Conservation (phyloP, 108 stramenopile genomes). For the Bacterosira constricta region DNA sequence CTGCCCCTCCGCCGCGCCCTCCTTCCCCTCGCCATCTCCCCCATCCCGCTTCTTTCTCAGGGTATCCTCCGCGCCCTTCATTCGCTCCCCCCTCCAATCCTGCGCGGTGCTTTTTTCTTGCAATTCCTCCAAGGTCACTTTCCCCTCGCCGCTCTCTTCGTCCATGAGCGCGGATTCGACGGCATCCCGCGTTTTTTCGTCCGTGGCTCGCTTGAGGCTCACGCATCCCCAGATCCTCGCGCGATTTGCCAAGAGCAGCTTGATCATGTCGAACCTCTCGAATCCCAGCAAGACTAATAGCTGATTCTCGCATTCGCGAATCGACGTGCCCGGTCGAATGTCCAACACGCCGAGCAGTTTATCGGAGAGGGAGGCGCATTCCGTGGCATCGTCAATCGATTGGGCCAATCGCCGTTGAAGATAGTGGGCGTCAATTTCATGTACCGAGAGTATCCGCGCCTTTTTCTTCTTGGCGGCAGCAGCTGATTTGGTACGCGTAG, state of each 20-base stretch:
- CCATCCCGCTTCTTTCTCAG: constrained; percentile 54
- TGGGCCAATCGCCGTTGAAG: constrained; percentile 89
- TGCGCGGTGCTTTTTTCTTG: constrained; percentile 73
- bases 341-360: constrained; percentile 81
- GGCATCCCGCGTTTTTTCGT: constrained; percentile 78
- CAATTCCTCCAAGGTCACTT: constrained; percentile 83
- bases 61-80: constrained; percentile 66
- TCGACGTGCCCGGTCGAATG: constrained; percentile 26
- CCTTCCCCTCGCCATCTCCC: constrained; percentile 40
- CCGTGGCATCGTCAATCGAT: constrained; percentile 90
- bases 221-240: constrained; percentile 91
- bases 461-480: constrained; percentile 14
- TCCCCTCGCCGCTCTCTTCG: constrained; percentile 87
- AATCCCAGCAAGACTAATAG: constrained; percentile 93
- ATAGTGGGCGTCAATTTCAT: constrained; percentile 97
- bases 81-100: constrained; percentile 82
- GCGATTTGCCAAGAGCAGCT: constrained; percentile 89
- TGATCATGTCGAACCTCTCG: constrained; percentile 96
- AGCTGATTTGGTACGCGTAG: constrained; percentile 15
- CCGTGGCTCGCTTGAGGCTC: constrained; percentile 90
- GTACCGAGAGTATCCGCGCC: constrained; percentile 80
- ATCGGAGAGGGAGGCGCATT: constrained; percentile 79
- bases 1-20: constrained; percentile 14
- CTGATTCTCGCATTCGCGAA: constrained; percentile 92
- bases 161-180: constrained; percentile 82